Evolutionary conservation across 176 grass and related monocot species (phyloP), one percentile per base, ranked within the genome.

Genomic region (Aegilops umbellulata): DNA sequence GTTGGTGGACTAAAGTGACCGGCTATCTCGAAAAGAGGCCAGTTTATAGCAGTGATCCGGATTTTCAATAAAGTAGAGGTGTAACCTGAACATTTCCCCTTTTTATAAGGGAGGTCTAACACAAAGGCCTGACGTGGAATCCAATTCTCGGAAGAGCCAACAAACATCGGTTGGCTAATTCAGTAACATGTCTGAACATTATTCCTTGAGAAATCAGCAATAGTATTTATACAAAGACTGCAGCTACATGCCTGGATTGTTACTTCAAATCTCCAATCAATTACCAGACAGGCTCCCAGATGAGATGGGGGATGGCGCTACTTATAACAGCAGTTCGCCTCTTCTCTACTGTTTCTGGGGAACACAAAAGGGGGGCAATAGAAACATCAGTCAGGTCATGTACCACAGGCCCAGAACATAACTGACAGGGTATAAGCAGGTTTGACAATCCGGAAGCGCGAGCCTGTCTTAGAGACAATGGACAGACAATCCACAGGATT

Each of bases 281-380:
- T n/a, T 19, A 67, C 20, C 83, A 71, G 63, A 10, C 22, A 51
- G 20, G 69, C 70, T 86, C 58, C 61, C 6, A 17, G 25, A 34
- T 34, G 29, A 77, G 5, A n/a, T 55, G 65, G 26, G 29, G 60
- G 5, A n/a, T 55, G 65, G 26, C n/a, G 46, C 74, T 84, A 76
- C 87, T 84, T 89, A 2, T 31, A 12, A 74, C 60, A 80, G 3
- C 24, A 74, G 0, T 26, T 71, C 84, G 82, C 55, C 65, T 78
- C 25, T 38, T 72, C 23, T 14, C 3, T 30, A 55, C 49, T 68
- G 29, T n/a, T 80, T 42, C 22, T 82, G 16, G 62, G 65, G 27
- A 31, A 7, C 47, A 36, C 17, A 62, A n/a, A 51, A 58, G 53
- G 3, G 3, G 10, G 15, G 12, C 49, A 17, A 8, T 4, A 19